Evolutionary conservation across 768 basidiomycete genomes (phyloP).

Genomic region (Macrolepiota dolichaula): DNA sequence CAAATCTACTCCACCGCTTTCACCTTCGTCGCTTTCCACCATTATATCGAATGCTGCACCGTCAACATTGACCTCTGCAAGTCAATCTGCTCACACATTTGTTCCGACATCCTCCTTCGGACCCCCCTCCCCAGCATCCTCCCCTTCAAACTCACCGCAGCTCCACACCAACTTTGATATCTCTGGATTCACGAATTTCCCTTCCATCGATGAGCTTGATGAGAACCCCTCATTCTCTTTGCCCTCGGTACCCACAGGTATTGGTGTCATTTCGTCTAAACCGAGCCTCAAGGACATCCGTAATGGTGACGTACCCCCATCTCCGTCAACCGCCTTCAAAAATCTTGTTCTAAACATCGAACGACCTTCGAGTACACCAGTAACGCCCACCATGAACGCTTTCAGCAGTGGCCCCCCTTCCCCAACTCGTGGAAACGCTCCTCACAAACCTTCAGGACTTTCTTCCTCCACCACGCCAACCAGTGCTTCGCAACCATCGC

Average conservation of each 20-base stretch:
- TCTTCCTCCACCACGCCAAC: conserved; percentile 25
- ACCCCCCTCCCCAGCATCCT: conserved; percentile 66
- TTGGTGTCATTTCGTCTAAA: conserved; percentile 24
- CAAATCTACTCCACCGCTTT: too few relatives aligned
- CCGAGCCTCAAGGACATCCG: conserved; percentile 18
- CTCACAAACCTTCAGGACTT: conserved; percentile 30
- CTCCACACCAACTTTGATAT: conserved; percentile 34
- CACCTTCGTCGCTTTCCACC: conserved; percentile 25
- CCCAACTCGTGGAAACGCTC: conserved; percentile 31
- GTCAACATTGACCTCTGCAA: conserved; percentile 29
- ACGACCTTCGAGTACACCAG: conserved; percentile 70
- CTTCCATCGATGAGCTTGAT: conserved; percentile 74
- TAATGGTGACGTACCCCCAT: conserved; percentile 25
- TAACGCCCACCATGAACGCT: conserved; percentile 51
- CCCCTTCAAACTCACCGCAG: conserved; percentile 66
- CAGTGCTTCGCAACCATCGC: conserved; percentile 31
- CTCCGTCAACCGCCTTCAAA: conserved; percentile 28
- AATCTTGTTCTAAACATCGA: conserved; percentile 42
- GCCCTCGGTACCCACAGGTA: conserved; percentile 46
- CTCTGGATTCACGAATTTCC: conserved; percentile 69
- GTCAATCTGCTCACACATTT: conserved; percentile 57
- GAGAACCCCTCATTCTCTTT: conserved; percentile 47
- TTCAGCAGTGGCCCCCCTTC: conserved; percentile 66
- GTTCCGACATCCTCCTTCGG: conserved; percentile 71
- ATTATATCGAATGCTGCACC: conserved; percentile 23